Base-by-base conservation (phyloP, 768 basidiomycete genomes). In the Amanita thiersii region DNA sequence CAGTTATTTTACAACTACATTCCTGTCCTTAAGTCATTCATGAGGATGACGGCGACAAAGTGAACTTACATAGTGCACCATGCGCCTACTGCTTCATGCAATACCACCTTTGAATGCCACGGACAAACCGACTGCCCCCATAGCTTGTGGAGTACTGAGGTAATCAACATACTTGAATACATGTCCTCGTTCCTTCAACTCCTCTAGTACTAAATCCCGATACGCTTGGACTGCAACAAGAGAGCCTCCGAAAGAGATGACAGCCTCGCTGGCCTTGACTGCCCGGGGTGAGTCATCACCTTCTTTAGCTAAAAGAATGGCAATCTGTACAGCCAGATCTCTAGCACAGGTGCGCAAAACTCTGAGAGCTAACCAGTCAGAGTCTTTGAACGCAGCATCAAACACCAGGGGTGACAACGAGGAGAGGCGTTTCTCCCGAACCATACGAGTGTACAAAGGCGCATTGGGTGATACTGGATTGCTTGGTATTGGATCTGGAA, bases 221-320 rank as follows among this genome's bases (percentile, higher is more conserved):
- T 90, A 89, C 26, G 52, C 60, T 39, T 72, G 67, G 1, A 86
- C 58, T 2, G 82, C 78, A 3, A 77, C 77, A 47, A 90, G 57
- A 14, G 82, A 86, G n/a, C 87, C 87, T 6, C 87, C 87, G 43
- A 89, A 79, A 46, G 79, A 86, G 12, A 90, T 52, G 2, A 88
- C 70, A 24, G 75, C 67, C 1, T 79, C 69, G 28, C 62, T 56
- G 0, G 85, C 73, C 31, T 64, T 65, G 37, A 84, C 69, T 0
- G 63, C 54, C 7, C 55, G 63, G 2, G 63, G 60, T 9, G 52
- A 52, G 5, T 48, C 46, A 14, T 48, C 52, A 4, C 47, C 45
- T 5, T 61, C 64, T 21, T 71, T 62, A 3, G 67, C 65, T 2
- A 81, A 62, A 18, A 85, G 61, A 31, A 73, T 57, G 1, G 70